Base-by-base conservation (phyloP, 768 basidiomycete species). In the Chlorophyllum brunneum region DNA sequence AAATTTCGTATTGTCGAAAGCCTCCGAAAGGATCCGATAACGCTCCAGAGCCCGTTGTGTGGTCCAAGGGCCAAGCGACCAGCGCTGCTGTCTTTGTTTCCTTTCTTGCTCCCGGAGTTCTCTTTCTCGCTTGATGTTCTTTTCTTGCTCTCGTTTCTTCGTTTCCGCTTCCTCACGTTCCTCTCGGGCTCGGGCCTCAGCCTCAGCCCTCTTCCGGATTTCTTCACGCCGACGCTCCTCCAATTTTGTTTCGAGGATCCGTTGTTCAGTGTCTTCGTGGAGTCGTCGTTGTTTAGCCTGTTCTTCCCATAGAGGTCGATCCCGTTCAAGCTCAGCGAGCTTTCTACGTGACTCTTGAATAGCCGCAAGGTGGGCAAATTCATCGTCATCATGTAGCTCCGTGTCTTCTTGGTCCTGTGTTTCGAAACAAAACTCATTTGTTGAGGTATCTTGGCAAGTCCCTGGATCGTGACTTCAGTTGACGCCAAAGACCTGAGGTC, bases 331-430 rank as follows among this genome's bases (percentile, higher is more conserved):
- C 57, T 88, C 82, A 4, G 79, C 82, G 33, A 86, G 70, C 60
- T 86, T 88, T 36, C 80, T 76, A 37, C 81, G 77, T 3, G 86
- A 85, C 61, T 85, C 82, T 16, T 76, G 80, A 54, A 88, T 79
- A 23, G 68, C 69, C 11, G 72, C 72, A 38, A 61, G 66, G 44
- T 70, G 72, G 3, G 59, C 61, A 10, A 61, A 67, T 24, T 78
- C 76, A 34, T 74, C 64, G 29, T 61, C 55, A 9, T 57, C 59
- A 48, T 53, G 13, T 18, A 24, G 16, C 13, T 38, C 47, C 11
- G 26, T 18, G 27, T 33, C 52, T 34, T 58, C 39, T 22, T 18
- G 46, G 23, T 27, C 42, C 47, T 56, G 56, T 24, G 41, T 47
- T 29, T 44, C 15, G n/a, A 29, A n/a, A 26, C 2, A 38, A 43